Percentiles rank a stretch among this genome's conserved stretches.
Evolutionary conservation across 2,329 filamentous ascomycete species (phyloP).

Genomic region (Fusarium continuum): DNA sequence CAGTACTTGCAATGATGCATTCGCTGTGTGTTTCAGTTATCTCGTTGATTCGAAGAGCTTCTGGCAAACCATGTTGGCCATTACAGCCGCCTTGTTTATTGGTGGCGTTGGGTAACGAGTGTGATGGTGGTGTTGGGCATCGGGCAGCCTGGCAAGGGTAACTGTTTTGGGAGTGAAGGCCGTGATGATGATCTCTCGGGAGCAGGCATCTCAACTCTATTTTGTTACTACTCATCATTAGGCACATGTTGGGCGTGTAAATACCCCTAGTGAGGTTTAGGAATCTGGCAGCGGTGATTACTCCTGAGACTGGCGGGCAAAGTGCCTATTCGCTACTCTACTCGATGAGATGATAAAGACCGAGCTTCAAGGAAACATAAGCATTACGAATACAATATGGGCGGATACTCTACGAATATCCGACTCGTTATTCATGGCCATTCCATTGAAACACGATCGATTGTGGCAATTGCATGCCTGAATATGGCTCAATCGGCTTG

Average conservation of each 20-base stretch:
- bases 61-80: neutral
- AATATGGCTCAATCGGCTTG: too few relatives aligned
- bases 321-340: neutral
- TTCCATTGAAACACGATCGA: neutral
- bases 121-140: conserved; percentile 38
- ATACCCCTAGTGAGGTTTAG: neutral
- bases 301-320: neutral
- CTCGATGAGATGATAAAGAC: conserved; percentile 4
- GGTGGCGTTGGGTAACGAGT: conserved; percentile 35
- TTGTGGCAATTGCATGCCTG: too few relatives aligned
- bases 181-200: conserved; percentile 19
- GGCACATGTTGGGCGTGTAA: conserved; percentile 3
- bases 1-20: conserved; percentile 18
- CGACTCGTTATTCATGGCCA: neutral
- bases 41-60: conserved; percentile 20
- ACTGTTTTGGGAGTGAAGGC: conserved; percentile 11
- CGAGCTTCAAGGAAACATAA: neutral
- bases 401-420: conserved; percentile 1
- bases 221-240: neutral
- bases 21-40: conserved; percentile 16
- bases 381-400: conserved; percentile 5
- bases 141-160: conserved; percentile 24
- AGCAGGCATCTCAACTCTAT: conserved; percentile 10
- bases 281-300: neutral
- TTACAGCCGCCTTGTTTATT: conserved; percentile 10